A percentile compares a stretch with the other conserved stretches of the same genome.
These are phyloP conservation scores for Fusarium sp. DNA, from an alignment of 2,329 filamentous ascomycete genomes.

Conservation along the genomic window DNA sequence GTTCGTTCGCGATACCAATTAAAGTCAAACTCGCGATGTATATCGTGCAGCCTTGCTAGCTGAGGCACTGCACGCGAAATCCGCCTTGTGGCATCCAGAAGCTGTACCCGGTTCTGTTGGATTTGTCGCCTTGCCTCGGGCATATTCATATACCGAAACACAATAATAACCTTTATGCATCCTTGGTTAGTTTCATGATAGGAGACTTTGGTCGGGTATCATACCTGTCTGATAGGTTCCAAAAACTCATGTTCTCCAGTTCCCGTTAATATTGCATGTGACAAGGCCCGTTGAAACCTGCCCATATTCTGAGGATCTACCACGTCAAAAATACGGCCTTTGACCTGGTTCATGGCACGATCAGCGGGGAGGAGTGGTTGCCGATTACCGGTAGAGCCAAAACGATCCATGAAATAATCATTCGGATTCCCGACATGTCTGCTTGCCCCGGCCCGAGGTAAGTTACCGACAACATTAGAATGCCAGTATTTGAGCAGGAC, in stretches of 20 bases:
- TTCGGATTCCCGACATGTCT: background rate
- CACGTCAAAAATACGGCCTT: background rate
- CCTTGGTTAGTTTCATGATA: background rate
- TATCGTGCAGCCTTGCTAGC: background rate
- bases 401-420: conserved; percentile 5
- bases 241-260: background rate
- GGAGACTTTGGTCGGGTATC: no score
- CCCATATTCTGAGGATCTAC: background rate
- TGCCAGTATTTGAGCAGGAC: background rate
- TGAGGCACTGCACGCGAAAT: background rate
- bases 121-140: background rate
- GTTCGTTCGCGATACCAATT: background rate
- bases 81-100: background rate
- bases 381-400: background rate
- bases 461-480: background rate
- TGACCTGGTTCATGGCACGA: conserved; percentile 4
- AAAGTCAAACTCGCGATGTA: background rate
- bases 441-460: background rate
- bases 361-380: background rate
- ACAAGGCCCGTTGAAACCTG: background rate
- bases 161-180: background rate
- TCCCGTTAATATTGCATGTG: background rate
- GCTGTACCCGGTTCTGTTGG: background rate
- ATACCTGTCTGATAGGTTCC: background rate
- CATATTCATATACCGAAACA: background rate